Conservation (phyloP, 2,329 filamentous ascomycete genomes). For the Phaeoacremonium minimum region DNA sequence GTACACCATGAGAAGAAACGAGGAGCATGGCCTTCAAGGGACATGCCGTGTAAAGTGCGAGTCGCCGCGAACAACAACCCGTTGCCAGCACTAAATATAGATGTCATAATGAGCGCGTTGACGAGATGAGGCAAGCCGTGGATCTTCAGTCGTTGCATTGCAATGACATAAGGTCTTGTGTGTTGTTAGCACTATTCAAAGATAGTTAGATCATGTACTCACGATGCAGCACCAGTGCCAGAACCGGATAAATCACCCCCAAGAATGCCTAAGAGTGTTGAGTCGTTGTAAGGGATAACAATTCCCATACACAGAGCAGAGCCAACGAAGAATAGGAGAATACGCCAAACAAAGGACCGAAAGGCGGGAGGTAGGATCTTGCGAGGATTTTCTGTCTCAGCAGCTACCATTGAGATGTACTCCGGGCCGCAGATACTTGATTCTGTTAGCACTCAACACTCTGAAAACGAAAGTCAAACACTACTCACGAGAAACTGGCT, state of each 20-base stretch:
- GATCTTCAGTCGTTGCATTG: slow-evolving; percentile 54
- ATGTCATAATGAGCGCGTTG: slow-evolving; percentile 56
- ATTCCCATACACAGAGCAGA: slow-evolving; percentile 61
- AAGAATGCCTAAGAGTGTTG: slow-evolving; percentile 45
- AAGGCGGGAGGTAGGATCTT: slow-evolving; percentile 57
- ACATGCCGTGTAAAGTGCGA: slow-evolving; percentile 56
- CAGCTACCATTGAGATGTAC: slow-evolving; percentile 48
- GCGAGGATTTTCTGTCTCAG: slow-evolving; percentile 54
- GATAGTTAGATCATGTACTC: no score
- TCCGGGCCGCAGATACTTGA: slow-evolving; percentile 60
- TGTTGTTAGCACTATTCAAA: no score
- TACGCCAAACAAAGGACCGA: slow-evolving; percentile 63
- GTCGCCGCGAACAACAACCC: slow-evolving; percentile 59
- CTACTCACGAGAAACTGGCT: slow-evolving; percentile 48
- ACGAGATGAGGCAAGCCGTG: slow-evolving; percentile 52
- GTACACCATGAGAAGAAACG: slow-evolving; percentile 48
- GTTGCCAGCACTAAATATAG: slow-evolving; percentile 58
- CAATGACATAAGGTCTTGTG: slow-evolving; percentile 48
- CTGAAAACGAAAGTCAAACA: no score
- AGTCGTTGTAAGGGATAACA: slow-evolving; percentile 56
- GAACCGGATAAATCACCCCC: slow-evolving; percentile 44
- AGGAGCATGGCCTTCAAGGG: slow-evolving; percentile 51
- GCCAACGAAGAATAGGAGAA: slow-evolving; percentile 63
- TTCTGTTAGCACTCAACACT: no score
- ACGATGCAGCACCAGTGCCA: slow-evolving; percentile 48